Evolutionary conservation across 73 alveolate genomes (phyloP), one percentile per base, ranked within the genome.

Genomic region (Paramecium caudatum): DNA sequence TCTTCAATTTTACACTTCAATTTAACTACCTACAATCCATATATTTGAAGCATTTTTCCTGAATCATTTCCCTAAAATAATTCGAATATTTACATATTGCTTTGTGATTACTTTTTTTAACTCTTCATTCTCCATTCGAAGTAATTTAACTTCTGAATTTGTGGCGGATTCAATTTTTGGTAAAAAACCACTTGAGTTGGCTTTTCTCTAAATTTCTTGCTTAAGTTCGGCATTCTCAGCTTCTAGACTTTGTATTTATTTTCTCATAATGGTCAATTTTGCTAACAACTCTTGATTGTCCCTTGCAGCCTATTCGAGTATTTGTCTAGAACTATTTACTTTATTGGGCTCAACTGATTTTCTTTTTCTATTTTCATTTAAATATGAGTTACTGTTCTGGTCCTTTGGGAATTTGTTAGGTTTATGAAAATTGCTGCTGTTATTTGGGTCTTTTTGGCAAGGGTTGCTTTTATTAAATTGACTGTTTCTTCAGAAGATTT

Each of bases 1-100:
- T 74, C 88, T 2, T 74, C 88, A 13, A 74, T 74, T 43, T 47
- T 41, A 37, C 88, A 74, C 19, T 74, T 74, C 43, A 74, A 37
- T 74, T 74, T 74, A 17, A 37, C 88, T 4, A 74, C 88, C 47
- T 74, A 74, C 47, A 74, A 74, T 9, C 69, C 68, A 13, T 41
- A 45, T 27, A 19, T 45, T 25, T 74, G 21, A 16, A 74, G 21
- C 62, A 74, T 37, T 43, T 74, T 74, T 16, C 69, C 88, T 10
- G 43, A 37, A 74, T 74, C 88, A 37, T 43, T 43, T 15, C 47
- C 65, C 39, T 74, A 74, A 41, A 6, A 37, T n/a, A 41, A 37
- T 41, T 12, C 27, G 43, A 13, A 30, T 41, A 36, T 25, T 2
- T 21, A 37, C 43, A 74, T 74, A 17, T 17, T 74, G 32, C 17